Base-by-base conservation (phyloP, 768 basidiomycete genomes). In the Mycena capillaripes region DNA sequence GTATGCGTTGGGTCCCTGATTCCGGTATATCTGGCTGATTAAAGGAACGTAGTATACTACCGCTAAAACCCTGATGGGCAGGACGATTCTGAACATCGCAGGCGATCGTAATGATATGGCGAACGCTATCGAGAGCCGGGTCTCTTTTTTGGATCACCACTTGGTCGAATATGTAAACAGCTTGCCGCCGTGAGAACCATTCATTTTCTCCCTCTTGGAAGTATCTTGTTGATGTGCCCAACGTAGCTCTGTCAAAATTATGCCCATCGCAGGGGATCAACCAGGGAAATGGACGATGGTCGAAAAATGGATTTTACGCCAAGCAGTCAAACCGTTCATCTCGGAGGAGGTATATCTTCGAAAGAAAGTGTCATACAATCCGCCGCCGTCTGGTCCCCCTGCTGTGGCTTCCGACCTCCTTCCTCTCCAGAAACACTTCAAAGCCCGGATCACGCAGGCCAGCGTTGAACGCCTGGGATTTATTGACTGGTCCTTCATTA, bases 281-380 rank as follows among this genome's bases (percentile, higher is more conserved):
- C 53, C 63, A 4, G 58, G 61, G 0, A 62, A 69, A 17, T 76
- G 75, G 75, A 29, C 21, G 1, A 10, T 76, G 58, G 34, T 55
- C 27, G 75, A 76, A 27, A 74, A 76, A 44, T 76, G 75, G 75
- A 74, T 76, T 34, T 48, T 76, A 10, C 68, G 75, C 9, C 25
- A 76, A 40, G 75, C 75, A 6, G 75, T 71, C 3, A 57, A 69
- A 21, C 75, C 75, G 6, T 76, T 71, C 75, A 32, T 76, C 34
- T 74, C 75, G 7, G 75, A 76, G 5, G 75, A 76, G 29, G 42
- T 76, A 16, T 76, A 71, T 42, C 52, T 59, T 1, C 71, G 67
- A 27, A 69, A 66, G 36, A 75, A 75, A 40, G 44, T 68, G 0
- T 9, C 48, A 9, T 75, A 59, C 67, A 73, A 75, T 27, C 62